phyloP scores from a whole-genome alignment of 2,329 filamentous ascomycete genomes.

The Xylaria sp. region DNA sequence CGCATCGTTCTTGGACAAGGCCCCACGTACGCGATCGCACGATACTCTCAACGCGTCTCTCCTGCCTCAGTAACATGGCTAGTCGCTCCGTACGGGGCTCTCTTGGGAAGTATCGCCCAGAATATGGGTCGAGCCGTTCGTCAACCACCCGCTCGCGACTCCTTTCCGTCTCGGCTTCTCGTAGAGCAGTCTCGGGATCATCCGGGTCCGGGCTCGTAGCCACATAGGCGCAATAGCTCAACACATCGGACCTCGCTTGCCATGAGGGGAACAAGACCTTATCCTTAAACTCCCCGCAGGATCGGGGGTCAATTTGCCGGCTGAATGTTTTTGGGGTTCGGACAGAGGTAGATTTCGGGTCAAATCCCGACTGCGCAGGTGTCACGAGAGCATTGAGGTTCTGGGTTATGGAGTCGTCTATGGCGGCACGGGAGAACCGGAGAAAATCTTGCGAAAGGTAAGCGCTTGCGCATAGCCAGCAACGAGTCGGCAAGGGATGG shows the following conservation, averaged over 20 bases:
- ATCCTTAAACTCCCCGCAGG: constrained; percentile 75
- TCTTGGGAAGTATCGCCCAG: constrained; percentile 74
- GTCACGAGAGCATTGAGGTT: constrained; percentile 88
- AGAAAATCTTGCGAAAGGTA: constrained; percentile 72
- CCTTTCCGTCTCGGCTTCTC: constrained; percentile 70
- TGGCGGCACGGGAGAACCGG: constrained; percentile 76
- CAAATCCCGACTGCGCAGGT: constrained; percentile 72
- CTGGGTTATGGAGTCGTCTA: constrained; percentile 93
- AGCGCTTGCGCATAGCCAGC: constrained; percentile 1
- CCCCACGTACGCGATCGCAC: constrained; percentile 82
- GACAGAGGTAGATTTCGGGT: constrained; percentile 74
- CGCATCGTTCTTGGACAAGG: constrained; percentile 75
- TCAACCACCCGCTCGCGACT: constrained; percentile 77
- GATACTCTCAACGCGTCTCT: constrained; percentile 76
- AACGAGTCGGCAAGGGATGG: constrained; percentile 1
- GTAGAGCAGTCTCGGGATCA: constrained; percentile 74
- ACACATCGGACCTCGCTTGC: constrained; percentile 78
- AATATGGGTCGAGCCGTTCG: constrained; percentile 91
- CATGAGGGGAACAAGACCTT: constrained; percentile 84
- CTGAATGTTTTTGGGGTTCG: constrained; percentile 56
- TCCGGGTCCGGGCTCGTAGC: constrained; percentile 85
- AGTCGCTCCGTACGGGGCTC: constrained; percentile 82
- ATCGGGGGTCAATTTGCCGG: constrained; percentile 58
- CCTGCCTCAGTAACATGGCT: constrained; percentile 72
- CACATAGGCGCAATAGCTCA: constrained; percentile 87